Evolutionary conservation across 2,329 filamentous ascomycete species (phyloP), one percentile per base, ranked within the genome.

Genomic region (Epichloe hybrida): DNA sequence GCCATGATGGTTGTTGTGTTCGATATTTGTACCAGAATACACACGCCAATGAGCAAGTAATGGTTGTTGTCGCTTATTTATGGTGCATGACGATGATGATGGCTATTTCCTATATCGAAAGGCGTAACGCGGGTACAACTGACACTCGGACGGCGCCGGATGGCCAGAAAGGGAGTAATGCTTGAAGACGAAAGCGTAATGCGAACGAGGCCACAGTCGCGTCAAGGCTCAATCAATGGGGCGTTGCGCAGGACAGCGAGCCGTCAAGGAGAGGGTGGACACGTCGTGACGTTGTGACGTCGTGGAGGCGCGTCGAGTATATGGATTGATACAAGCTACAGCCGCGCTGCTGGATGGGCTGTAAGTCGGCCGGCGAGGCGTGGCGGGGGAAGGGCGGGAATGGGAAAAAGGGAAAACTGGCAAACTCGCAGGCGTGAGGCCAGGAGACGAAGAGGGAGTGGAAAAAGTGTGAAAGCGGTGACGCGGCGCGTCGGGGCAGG

Each of bases 1-100:
- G 88, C 83, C 88, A 94, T 94, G 62, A 53, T 76, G 69, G 64
- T 53, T 52, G 47, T 48, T 46, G 36, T 50, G 49, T 61, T 52
- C 46, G 40, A 20, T 34, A n/a, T 27, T 13, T 23, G 17, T 27
- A 37, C 43, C 44, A 23, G 53, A 50, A 55, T 46, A 49, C 59
- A 62, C 57, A 56, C 54, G 57, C 51, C 54, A 57, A 58, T 55
- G 41, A 59, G 50, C 47, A 49, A 54, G 48, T 54, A 55, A 55
- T 52, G 58, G 23, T 58, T 51, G 54, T 55, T 38, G 49, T 48
- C 52, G 52, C 55, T 57, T 65, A 69, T 61, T 53, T 57, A 60
- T 57, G 52, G 62, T 59, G 66, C 69, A 72, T 71, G 61, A 69
- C 69, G 67, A 64, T 64, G 54, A 51, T 54, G 49, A 46, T 53